Evolutionary conservation across 2,329 filamentous ascomycete genomes (phyloP), one percentile per base, ranked within the genome.

Genomic region (Pseudofabraea citricarpa): DNA sequence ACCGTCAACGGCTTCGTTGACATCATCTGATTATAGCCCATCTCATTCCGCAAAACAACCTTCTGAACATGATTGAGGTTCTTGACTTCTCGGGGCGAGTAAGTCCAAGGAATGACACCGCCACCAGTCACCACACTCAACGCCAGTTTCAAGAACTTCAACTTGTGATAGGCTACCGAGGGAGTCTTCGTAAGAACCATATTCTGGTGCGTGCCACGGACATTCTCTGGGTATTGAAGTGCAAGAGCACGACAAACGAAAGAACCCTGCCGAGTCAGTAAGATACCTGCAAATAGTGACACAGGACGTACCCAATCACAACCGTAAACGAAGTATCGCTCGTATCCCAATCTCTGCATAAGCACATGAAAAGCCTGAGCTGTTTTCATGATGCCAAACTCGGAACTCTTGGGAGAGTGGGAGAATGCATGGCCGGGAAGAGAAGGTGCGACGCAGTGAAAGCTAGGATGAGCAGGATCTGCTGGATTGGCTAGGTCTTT

Each of bases 1-100:
- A 90, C 56, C 0, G 86, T 90, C 40, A 85, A 77, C 0, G 86
- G 86, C 45, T 82, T 81, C n/a, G 36, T 32, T 61, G 42, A 0
- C 63, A 0, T 79, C 3, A 37, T 37, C 13, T 20, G 18, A 12
- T 21, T 21, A 22, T 37, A 37, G 4, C 35, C 35, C 21, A 13
- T 20, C 10, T 37, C 35, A 8, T 24, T 12, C 9, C 16, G 13
- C 27, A 31, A 15, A 12, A 31, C 27, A 15, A 31, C 13, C 16
- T 31, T 31, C 27, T 31, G 27, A 12, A 31, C 27, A 10, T 31
- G 27, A 5, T 31, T 12, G 16, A 31, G 27, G 16, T 31, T 31
- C 9, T 31, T 31, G 27, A 31, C 27, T 15, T 31, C 27, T 12
- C 27, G 27, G 3, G 13, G 27, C 6, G 27, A 31, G 16, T 31